phyloP scores from a whole-genome alignment of 2,329 filamentous ascomycete species.

The Neofusicoccum parvum region DNA sequence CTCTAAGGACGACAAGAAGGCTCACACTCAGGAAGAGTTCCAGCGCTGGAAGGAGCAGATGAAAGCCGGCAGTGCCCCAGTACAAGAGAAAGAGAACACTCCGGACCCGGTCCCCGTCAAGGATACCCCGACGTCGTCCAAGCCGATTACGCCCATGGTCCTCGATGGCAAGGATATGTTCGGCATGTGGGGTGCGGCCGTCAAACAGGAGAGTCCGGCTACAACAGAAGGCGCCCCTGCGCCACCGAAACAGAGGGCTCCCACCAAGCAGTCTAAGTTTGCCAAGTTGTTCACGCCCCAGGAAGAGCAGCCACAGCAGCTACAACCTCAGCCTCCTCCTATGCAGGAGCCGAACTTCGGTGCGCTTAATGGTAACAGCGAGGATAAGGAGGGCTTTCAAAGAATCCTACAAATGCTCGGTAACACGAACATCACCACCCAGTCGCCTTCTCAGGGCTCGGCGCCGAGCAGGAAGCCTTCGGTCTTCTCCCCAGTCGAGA shows the following conservation, averaged over 20 bases:
- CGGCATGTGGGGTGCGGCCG: slow-evolving; percentile 56
- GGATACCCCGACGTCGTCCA: slow-evolving; percentile 32
- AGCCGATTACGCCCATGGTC: slow-evolving; percentile 62
- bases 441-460: slow-evolving; percentile 20
- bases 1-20: slow-evolving; percentile 65
- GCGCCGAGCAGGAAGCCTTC: slow-evolving; percentile 9
- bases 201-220: slow-evolving; percentile 29
- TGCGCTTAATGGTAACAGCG: slow-evolving; percentile 50
- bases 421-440: slow-evolving; percentile 35
- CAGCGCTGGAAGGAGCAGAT: slow-evolving; percentile 92
- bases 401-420: slow-evolving; percentile 81
- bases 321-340: not conserved
- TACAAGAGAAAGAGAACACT: slow-evolving; percentile 48
- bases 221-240: slow-evolving; percentile 23
- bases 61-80: slow-evolving; percentile 63
- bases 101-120: slow-evolving; percentile 33
- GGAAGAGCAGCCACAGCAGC: slow-evolving; percentile 35
- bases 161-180: slow-evolving; percentile 74
- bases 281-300: slow-evolving; percentile 67
- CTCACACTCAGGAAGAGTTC: slow-evolving; percentile 87
- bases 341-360: slow-evolving; percentile 28
- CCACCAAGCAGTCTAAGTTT: slow-evolving; percentile 74
- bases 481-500: slow-evolving; percentile 6
- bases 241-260: slow-evolving; percentile 38
- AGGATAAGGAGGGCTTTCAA: slow-evolving; percentile 85